Base-by-base conservation (phyloP, 345 rosid genomes). In the Corymbia maculata region DNA sequence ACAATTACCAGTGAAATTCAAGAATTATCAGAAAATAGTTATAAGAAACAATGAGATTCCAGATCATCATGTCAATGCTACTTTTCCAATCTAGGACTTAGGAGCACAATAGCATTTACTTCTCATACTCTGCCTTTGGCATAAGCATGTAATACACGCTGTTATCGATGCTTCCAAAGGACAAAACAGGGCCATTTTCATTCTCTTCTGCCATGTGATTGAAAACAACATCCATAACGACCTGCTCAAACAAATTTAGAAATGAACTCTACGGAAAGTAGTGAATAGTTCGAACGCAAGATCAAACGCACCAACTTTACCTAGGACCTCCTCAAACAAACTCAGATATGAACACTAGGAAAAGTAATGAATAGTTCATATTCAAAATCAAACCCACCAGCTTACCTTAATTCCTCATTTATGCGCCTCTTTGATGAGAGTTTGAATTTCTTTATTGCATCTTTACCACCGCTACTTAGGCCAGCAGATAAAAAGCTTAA, bases 131-230 rank as follows among this genome's bases (percentile, higher is more conserved):
- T 94, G 95, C 99, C 99, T 95, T 96, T 82, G 98, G 98, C 85
- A 98, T 98, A 88, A 97, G 93, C 97, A 97, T 96, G 93, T 97
- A 97, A 92, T 97, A 97, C 88, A 95, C 95, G 90, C 98, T 94
- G 91, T 96, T 96, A 91, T 97, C 99, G 88, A 93, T 93, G 90
- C 99, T 98, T 92, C 97, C 96, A 88, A 97, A 97, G 88, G 99
- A 96, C 59, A 95, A 86, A 89, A 90, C 92, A 79, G 97, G 98
- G n/a, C 99, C 99, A 92, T 93, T 94, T 90, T 95, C 98, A 92
- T 97, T 96, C 88, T 98, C 99, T 94, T 97, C 99, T 16, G 98
- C 98, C 51, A 98, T 97, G 93, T 97, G 99, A 92, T 97, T 97
- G 94, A 97, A 95, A 88, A 97, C 98, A 59, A 97, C 98, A 91